A percentile compares a stretch with the other conserved stretches of the same genome.
phyloP scores from a whole-genome alignment of 371 early-diverging fungal species.

The Mortierella sp. region DNA sequence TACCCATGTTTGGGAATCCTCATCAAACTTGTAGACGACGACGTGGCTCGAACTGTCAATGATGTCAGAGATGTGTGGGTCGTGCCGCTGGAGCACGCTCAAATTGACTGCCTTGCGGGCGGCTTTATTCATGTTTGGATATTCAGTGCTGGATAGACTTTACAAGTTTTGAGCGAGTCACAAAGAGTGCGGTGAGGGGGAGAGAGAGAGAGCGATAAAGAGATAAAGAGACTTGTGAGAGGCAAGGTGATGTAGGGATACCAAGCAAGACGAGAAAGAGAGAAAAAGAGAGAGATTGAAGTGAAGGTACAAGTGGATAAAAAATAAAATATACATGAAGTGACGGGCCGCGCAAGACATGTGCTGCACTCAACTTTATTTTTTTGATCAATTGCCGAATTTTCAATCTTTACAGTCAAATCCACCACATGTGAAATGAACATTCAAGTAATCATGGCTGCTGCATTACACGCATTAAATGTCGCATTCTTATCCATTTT shows the following conservation, averaged over 20 bases:
- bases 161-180: not conserved
- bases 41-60: constrained; percentile 81
- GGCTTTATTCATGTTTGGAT: constrained; percentile 66
- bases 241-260: not conserved
- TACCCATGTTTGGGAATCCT: constrained; percentile 77
- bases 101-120: constrained; percentile 78
- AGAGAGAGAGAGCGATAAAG: not conserved
- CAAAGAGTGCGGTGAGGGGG: not conserved
- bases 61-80: constrained; percentile 73
- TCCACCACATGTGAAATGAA: too few relatives aligned
- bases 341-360: too few relatives aligned
- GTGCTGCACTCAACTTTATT: too few relatives aligned
- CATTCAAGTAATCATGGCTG: too few relatives aligned
- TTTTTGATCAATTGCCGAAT: too few relatives aligned
- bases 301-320: not conserved
- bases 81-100: constrained; percentile 79
- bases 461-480: too few relatives aligned
- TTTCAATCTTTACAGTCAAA: too few relatives aligned
- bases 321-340: not conserved
- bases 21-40: constrained; percentile 84
- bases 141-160: not conserved
- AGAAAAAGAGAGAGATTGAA: not conserved
- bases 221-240: not conserved
- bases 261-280: not conserved
- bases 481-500: too few relatives aligned